Evolutionary conservation across 371 early-diverging fungal species (phyloP).

Genomic region (Dentiscutata heterogama): DNA sequence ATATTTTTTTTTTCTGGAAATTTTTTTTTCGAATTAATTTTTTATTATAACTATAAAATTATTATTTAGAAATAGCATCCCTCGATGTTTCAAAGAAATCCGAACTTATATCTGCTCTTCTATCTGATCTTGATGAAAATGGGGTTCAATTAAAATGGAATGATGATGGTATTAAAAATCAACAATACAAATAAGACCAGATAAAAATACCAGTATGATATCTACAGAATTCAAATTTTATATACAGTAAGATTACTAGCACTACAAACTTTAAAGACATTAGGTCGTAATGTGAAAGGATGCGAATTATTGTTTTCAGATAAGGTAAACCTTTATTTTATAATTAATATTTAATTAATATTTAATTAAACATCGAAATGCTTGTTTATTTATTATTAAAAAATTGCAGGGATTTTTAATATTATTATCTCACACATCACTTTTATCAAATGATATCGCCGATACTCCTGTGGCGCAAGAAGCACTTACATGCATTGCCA

Average conservation of each 20-base stretch:
- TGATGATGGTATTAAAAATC: constrained; percentile 11
- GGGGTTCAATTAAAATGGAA: constrained; percentile 39
- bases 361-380: not conserved
- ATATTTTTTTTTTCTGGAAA: not conserved
- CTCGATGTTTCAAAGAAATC: not conserved
- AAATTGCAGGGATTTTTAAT: constrained; percentile 31
- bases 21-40: not conserved
- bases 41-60: not conserved
- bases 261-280: constrained; percentile 37
- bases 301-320: constrained; percentile 27
- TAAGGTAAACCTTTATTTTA: not conserved
- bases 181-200: no score
- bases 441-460: not conserved
- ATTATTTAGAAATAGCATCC: not conserved
- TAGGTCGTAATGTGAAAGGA: constrained; percentile 38
- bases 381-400: not conserved
- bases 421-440: constrained; percentile 15
- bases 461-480: constrained; percentile 57
- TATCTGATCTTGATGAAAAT: constrained; percentile 38
- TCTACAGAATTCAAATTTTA: not conserved
- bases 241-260: constrained; percentile 32
- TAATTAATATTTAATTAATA: not conserved
- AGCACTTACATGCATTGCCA: constrained; percentile 69
- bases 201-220: no score
- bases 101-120: constrained; percentile 15